Evolutionary conservation across 108 stramenopile species (phyloP), one percentile per base, ranked within the genome.

Genomic region (Nitzschia palea): DNA sequence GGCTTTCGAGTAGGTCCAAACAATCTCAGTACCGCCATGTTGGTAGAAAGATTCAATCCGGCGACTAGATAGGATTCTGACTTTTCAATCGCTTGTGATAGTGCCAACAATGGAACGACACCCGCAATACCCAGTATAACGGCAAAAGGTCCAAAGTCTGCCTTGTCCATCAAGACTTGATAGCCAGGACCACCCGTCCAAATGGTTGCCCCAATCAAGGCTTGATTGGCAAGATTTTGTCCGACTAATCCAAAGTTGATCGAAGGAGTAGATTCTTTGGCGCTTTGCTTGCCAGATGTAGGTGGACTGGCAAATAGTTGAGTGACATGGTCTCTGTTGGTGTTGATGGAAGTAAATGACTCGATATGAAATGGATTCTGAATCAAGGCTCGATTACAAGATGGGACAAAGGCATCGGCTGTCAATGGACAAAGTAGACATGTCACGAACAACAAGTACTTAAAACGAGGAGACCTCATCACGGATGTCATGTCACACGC

Each of bases 11-110:
- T 60, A 15, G 58, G 20, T 4, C 74, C 74, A 55, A 76, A 76
- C 20, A 76, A 33, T 42, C 68, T 45, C 4, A 76, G 33, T 15
- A 76, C 55, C 14, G 69, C 62, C 58, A 69, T 51, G 50, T 76
- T 76, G 52, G 74, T 76, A 6, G 74, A 69, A 26, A 76, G 48
- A 27, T 76, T 76, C 68, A 76, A 62, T 8, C 60, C 67, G 6
- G 68, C 26, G 9, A 76, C 59, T 3, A 44, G 17, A n/a, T 60
- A 62, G 22, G 67, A 62, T 26, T 69, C 68, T 5, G 67, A 68
- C 3, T 44, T 70, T 70, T 76, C 74, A 17, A 76, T 50, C 9
- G 20, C 8, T 31, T 61, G 58, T 8, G 58, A 54, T 12, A 76
- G 26, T 0, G 50, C 61, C 45, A 76, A 31, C 43, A 76, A 3